phyloP scores from a whole-genome alignment of 1,284 basidiomycete genomes.

The Sporisorium graminicola region DNA sequence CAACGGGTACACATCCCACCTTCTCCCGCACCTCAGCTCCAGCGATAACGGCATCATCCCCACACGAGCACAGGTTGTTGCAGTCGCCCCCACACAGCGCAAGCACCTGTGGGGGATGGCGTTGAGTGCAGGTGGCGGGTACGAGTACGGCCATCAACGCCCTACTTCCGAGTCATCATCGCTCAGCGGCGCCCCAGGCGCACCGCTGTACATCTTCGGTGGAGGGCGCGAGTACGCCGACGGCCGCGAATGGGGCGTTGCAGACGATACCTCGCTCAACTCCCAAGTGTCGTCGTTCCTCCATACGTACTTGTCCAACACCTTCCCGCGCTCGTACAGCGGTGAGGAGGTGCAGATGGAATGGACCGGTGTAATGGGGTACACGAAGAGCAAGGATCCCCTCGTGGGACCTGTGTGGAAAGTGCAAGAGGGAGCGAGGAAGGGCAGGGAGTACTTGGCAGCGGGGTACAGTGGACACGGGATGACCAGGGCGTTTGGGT shows the following conservation, averaged over 20 bases:
- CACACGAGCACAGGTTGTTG: conserved; percentile 80
- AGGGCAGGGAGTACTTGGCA: conserved; percentile 77
- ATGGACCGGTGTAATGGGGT: conserved; percentile 88
- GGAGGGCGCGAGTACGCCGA: conserved; percentile 76
- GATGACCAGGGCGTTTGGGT: conserved; percentile 78
- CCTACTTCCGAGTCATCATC: conserved; percentile 56
- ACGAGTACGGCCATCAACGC: conserved; percentile 85
- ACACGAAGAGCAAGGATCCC: conserved; percentile 77
- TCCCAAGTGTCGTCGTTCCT: conserved; percentile 71
- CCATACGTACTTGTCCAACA: conserved; percentile 13
- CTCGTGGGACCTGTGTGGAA: conserved; percentile 73
- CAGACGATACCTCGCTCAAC: conserved; percentile 77
- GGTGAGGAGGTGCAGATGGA: conserved; percentile 73
- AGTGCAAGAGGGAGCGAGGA: neutral
- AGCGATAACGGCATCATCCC: conserved; percentile 75
- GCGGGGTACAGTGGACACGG: conserved; percentile 84
- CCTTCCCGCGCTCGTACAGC: conserved; percentile 73
- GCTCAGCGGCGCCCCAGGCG: no score
- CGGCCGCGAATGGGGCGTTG: conserved; percentile 74
- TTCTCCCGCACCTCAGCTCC: conserved; percentile 76
- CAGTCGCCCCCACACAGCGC: conserved; percentile 73
- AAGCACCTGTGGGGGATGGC: conserved; percentile 36
- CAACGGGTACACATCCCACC: conserved; percentile 80
- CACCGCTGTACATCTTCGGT: conserved; percentile 77
- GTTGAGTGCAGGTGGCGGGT: conserved; percentile 71